Base-by-base conservation (phyloP, 345 rosid genomes). In the Hibiscus trionum region DNA sequence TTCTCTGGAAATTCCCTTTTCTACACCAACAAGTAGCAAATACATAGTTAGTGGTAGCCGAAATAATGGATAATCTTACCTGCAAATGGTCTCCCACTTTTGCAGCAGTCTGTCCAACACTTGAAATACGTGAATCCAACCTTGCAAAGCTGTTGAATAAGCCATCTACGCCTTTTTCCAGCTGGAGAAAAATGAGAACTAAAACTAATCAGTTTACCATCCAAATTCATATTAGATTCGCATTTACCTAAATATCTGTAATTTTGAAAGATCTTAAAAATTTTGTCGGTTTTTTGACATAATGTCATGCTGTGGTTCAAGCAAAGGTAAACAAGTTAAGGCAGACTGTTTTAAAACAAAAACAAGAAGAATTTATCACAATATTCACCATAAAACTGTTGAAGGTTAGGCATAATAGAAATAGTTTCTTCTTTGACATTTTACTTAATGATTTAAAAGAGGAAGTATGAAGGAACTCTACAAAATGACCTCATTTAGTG, bases 41-140 rank as follows among this genome's bases (percentile, higher is more conserved):
- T 42, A 42, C 11, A 42, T 10, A 42, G 46, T 42, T 42, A 42
- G 11, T 10, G 11, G n/a, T 29, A 46, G 29, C 31, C n/a, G 10
- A 37, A 37, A 74, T 15, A 37, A n/a, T 24, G 44, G 9, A 72
- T 24, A 61, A 74, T 50, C 7, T 72, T 79, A 90, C 98, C 91
- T 95, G 98, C 83, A 93, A 86, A 88, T 95, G 99, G 74, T 95
- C 99, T 82, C 99, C 99, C 46, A 95, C 93, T 85, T 95, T 95
- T 29, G 98, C 99, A 73, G 98, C 99, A 78, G 99, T 95, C 87
- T 95, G 98, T 74, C 98, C 97, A 72, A 93, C 98, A 80, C 98
- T 91, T 53, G 98, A 93, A 78, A 93, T 93, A 70, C 98, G 96
- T 35, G 96, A 85, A 78, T 88, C 96, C 84, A 89, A 81, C 81